Evolutionary conservation across 2,329 filamentous ascomycete species (phyloP), one percentile per base, ranked within the genome.

Genomic region (Cladophialophora exuberans): DNA sequence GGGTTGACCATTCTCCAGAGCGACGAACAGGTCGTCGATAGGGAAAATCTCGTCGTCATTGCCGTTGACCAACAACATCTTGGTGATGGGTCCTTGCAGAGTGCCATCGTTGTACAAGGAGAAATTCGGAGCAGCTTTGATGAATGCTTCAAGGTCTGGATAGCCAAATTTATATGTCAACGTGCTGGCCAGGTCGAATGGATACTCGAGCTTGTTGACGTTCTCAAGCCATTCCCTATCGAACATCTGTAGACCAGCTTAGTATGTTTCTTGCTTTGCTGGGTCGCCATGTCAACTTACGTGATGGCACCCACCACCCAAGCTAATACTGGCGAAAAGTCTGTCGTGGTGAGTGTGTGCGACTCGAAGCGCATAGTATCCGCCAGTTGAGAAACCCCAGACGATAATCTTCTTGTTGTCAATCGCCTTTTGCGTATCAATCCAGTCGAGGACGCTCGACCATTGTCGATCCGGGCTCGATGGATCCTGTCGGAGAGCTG

Each of bases 41-140:
- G 82, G 82, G 67, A 85, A 84, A 43, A 85, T 83, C 70, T 83
- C 81, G 63, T 84, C 82, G 25, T 80, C 74, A 1, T 76, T 79
- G 0, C 82, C 79, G 61, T 85, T 84, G 6, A 84, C 81, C 4
- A 84, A 69, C 31, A 85, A 64, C 49, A 83, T 64, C 25, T 74
- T 70, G 53, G 80, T 83, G 5, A 70, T 66, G 0, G 72, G 72
- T 58, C 70, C 74, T 52, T 82, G 75, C 28, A 84, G 68, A 20
- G 81, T 82, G 4, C 81, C 81, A 49, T 81, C 78, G 9, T 76
- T 73, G 2, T 84, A 66, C 9, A 84, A 67, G 10, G 79, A 83
- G 65, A 81, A 84, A 65, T 78, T 80, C 43, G 48, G 45, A 0
- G 73, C 78, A 51, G 81, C 77, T 13, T 68, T 61, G 62, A 79